Conservation (phyloP, 495 filamentous ascomycete genomes). For the Penicillium malachiteum region DNA sequence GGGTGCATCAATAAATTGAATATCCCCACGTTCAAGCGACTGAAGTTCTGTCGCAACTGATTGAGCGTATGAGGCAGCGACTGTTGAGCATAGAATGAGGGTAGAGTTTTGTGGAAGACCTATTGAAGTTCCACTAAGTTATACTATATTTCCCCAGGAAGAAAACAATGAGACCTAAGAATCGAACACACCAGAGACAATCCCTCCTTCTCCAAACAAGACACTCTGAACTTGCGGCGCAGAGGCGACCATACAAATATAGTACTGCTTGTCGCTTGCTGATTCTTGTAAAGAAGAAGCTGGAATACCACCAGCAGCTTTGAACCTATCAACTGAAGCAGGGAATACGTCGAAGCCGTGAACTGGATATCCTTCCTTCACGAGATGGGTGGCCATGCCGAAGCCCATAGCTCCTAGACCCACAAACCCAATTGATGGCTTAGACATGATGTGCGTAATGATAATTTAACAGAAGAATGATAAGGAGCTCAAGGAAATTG, state of each 20-base stretch:
- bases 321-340: slow-evolving; percentile 70
- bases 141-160: background rate
- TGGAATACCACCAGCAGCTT: slow-evolving; percentile 60
- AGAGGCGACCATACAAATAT: slow-evolving; percentile 80
- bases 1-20: slow-evolving; percentile 69
- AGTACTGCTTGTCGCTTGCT: slow-evolving; percentile 58
- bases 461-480: background rate
- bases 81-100: slow-evolving; percentile 73
- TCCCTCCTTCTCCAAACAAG: slow-evolving; percentile 62
- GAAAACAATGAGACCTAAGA: too few species aligned
- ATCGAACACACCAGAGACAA: slow-evolving; percentile 37
- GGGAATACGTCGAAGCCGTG: slow-evolving; percentile 75
- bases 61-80: slow-evolving; percentile 64
- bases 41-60: slow-evolving; percentile 56
- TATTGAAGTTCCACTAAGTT: slow-evolving; percentile 3
- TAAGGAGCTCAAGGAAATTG: background rate
- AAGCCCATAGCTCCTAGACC: slow-evolving; percentile 90
- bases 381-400: slow-evolving; percentile 78
- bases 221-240: slow-evolving; percentile 65
- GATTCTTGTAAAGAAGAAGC: slow-evolving; percentile 63
- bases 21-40: slow-evolving; percentile 55
- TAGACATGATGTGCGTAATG: slow-evolving; percentile 21
- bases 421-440: slow-evolving; percentile 68
- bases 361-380: slow-evolving; percentile 66
- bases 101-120: slow-evolving; percentile 57